Evolutionary conservation across 1,139 yeast genomes (phyloP), one percentile per base, ranked within the genome.

Genomic region (Saccharomyces uvarum): DNA sequence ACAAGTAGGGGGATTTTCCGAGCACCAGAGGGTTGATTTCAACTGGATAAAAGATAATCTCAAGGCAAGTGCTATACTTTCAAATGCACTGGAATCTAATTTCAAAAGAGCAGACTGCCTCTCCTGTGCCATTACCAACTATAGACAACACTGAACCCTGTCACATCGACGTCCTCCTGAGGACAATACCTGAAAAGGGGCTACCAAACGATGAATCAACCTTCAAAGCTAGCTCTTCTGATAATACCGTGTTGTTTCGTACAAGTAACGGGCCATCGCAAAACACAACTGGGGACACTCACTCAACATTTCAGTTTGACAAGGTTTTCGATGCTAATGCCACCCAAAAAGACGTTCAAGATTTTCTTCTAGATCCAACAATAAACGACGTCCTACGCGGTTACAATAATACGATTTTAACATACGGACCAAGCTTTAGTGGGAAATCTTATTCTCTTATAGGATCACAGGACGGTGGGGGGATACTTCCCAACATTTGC

Each of bases 401-500:
- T 0, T 88, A 86, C 66, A 88, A 90, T 68, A 93, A 95, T 21
- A 84, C 96, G 0, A 84, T 90, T 0, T 72, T 90, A 49, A 91
- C 96, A 1, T 90, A 88, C 69, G 97, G 97, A 6, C 96, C 88
- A 67, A 86, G 95, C 0, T 95, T 96, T 0, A 80, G 95, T 1
- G 97, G 97, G 2, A 89, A 89, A 66, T 82, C 96, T 0, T 83
- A 82, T 66, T 86, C 96, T 2, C 86, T 90, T 95, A 80, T 87
- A 79, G 97, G 97, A 0, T 66, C 74, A 2, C 72, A 75, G 21
- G 66, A 63, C 1, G 51, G 59, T 9, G 67, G 76, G 19, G 97
- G 97, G 2, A 19, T 38, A 28, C 83, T 87, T 16, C 96, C 96
- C 0, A 74, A 95, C 46, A 82, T 88, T 14, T 79, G 87, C 16